Evolutionary conservation across 2,329 filamentous ascomycete species (phyloP).

Genomic region (Pseudopithomyces maydicus): DNA sequence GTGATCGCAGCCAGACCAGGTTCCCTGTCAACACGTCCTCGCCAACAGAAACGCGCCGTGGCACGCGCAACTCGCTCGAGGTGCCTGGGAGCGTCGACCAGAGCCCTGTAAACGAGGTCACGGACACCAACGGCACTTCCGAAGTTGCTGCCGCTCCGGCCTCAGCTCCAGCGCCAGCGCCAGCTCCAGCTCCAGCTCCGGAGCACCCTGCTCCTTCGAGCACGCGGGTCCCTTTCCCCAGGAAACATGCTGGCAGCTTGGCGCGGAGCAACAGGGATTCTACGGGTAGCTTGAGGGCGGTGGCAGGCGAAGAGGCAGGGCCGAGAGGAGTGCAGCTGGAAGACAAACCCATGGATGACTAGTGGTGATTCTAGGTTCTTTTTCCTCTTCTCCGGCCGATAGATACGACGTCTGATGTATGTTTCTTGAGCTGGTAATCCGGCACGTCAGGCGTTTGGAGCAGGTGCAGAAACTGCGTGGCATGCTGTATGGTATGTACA

Average conservation of each 20-base stretch:
- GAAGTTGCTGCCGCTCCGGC: constrained; percentile 20
- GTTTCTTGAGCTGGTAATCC: background rate
- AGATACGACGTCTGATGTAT: background rate
- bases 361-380: constrained; percentile 25
- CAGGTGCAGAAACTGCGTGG: constrained; percentile 7
- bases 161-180: constrained; percentile 19
- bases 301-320: constrained; percentile 36
- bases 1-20: constrained; percentile 80
- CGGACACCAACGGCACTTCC: constrained; percentile 43
- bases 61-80: constrained; percentile 72
- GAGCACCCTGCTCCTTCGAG: constrained; percentile 41
- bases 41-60: constrained; percentile 57
- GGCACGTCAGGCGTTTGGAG: background rate
- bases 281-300: constrained; percentile 44
- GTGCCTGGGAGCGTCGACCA: constrained; percentile 69
- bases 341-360: constrained; percentile 81
- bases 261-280: constrained; percentile 45
- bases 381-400: background rate
- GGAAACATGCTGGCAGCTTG: constrained; percentile 43
- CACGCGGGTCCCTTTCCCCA: constrained; percentile 40
- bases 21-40: constrained; percentile 76
- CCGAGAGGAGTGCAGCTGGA: constrained; percentile 67
- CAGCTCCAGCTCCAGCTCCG: constrained; percentile 13
- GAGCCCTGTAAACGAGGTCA: constrained; percentile 42
- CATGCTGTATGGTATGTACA: constrained; percentile 4